Evolutionary conservation across 2,329 filamentous ascomycete species (phyloP), one percentile per base, ranked within the genome.

Genomic region (Coniosporium tulheliwenetii): DNA sequence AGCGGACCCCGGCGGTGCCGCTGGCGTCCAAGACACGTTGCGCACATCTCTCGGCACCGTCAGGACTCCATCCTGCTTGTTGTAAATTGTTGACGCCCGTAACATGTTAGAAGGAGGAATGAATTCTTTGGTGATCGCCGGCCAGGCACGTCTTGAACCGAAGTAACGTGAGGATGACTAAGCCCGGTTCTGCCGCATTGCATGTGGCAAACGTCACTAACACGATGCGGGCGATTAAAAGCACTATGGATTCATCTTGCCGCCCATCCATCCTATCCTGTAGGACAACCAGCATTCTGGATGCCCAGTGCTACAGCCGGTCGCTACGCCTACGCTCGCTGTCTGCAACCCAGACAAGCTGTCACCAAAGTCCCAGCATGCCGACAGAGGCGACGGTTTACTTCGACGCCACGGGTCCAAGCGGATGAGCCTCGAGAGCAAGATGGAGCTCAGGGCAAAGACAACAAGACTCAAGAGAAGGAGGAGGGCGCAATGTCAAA

Each of bases 41-140:
- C 74, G 75, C 52, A 76, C 71, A 59, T 94, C 85, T 42, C 72
- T 66, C 12, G 82, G 77, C 50, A 96, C 69, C 19, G 77, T 75
- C 53, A 98, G 66, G 45, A 75, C 75, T 57, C 91, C 91, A 67
- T 96, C 84, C 62, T 93, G 91, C 69, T 96, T 98, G 66, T 95
- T 96, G 71, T 91, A 96, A 43, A 79, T 69, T 40, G 81, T 79
- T 47, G 73, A 75, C 44, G 79, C 84, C 50, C 68, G 19, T 26
- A 26, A 26, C 19, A 26, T 26, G 19, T 26, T 26, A 26, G 19
- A 26, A 26, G 19, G 19, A 26, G 19, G 4, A 26, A 26, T 7
- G 19, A 26, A 3, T 26, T 26, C 19, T 3, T 3, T 7, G 19
- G 19, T 26, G 19, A 26, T 26, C 19, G 19, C 19, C 3, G 19